A percentile compares a stretch with the other conserved stretches of the same genome.
These are phyloP conservation scores for Eucalyptus cloeziana DNA, from an alignment of 345 rosid genomes.

Conservation along the genomic window DNA sequence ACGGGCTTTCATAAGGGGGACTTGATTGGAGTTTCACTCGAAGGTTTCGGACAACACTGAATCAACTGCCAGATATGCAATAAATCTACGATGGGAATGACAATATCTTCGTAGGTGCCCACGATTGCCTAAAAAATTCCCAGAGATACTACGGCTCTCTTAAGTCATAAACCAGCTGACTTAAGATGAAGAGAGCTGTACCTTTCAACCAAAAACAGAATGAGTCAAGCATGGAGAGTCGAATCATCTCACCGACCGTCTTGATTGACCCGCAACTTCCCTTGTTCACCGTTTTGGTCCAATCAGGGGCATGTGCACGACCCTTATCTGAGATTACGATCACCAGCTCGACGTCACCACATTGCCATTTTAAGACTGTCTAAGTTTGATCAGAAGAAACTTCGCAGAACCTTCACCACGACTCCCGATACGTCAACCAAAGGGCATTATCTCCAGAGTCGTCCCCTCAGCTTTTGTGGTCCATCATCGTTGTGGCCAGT, in stretches of 20 bases:
- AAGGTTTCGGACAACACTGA: background rate
- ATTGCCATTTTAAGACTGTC: too few relatives aligned
- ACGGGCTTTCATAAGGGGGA: accelerated
- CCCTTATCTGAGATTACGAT: too few relatives aligned
- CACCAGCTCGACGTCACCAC: too few relatives aligned
- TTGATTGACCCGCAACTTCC: background rate
- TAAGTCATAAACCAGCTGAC: too few relatives aligned
- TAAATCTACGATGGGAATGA: too few relatives aligned
- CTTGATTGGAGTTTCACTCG: background rate
- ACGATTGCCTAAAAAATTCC: background rate
- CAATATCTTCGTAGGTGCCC: background rate
- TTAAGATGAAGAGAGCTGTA: too few relatives aligned
- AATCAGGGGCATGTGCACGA: too few relatives aligned
- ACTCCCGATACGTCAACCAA: background rate
- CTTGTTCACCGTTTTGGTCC: background rate
- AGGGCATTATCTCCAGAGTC: background rate
- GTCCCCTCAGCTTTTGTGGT: background rate
- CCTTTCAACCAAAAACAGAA: too few relatives aligned
- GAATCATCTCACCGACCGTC: background rate
- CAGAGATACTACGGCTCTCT: background rate
- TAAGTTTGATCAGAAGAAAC: background rate
- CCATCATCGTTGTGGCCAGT: background rate
- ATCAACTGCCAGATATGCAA: background rate
- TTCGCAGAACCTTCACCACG: background rate
- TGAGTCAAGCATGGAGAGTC: background rate